Conservation (phyloP, 371 early-diverging fungal species). For the Saksenaea vasiformis region DNA sequence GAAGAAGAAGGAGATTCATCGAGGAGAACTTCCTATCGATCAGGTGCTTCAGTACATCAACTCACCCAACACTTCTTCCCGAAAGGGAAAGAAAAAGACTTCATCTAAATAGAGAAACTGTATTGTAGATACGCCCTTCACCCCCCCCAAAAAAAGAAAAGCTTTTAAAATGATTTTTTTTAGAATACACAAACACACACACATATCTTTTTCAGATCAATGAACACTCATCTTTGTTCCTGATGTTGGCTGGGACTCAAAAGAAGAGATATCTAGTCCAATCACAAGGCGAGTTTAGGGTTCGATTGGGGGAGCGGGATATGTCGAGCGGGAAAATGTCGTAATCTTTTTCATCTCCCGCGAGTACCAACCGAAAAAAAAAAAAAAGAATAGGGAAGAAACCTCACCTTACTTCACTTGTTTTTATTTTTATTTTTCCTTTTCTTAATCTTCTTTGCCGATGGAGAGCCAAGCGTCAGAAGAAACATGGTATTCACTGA, state of each 20-base stretch:
- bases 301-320: neutral
- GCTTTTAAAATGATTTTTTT: neutral
- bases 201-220: too few species aligned
- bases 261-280: too few species aligned
- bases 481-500: neutral
- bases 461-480: neutral
- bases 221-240: too few species aligned
- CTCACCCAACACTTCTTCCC: slow-evolving; percentile 9
- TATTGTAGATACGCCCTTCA: neutral
- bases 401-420: neutral
- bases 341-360: neutral
- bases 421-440: neutral
- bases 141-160: neutral
- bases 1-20: slow-evolving; percentile 16
- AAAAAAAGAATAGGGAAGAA: neutral
- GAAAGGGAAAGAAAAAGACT: slow-evolving; percentile 33
- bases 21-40: slow-evolving; percentile 63
- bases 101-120: neutral
- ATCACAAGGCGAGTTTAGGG: neutral
- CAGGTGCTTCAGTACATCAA: slow-evolving; percentile 64
- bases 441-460: neutral
- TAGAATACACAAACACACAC: neutral
- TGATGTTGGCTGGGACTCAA: too few species aligned
- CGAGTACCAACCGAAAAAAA: neutral
- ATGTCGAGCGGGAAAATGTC: neutral